Conservation (phyloP, 2,329 filamentous ascomycete genomes). For the Seiridium cupressi region DNA sequence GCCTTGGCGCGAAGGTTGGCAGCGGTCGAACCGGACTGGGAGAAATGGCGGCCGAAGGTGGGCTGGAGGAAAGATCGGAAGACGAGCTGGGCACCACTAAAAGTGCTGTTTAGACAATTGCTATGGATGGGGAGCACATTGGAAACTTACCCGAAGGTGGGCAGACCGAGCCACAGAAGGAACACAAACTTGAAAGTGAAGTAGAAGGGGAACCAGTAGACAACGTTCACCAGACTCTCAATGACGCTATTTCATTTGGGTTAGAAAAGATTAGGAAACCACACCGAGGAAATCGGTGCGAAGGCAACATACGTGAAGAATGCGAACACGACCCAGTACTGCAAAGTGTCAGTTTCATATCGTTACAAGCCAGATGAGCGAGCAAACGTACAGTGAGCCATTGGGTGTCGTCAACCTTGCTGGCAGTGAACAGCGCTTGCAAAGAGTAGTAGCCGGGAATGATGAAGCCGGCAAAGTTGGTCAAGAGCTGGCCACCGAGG, state of each 20-base stretch:
- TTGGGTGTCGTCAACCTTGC: constrained; percentile 78
- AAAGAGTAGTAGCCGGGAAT: constrained; percentile 85
- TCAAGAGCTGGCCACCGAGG: constrained; percentile 83
- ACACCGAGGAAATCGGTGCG: too few relatives aligned
- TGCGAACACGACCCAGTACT: constrained; percentile 88
- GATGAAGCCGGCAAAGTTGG: constrained; percentile 81
- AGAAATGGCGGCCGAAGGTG: constrained; percentile 90
- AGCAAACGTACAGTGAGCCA: constrained; percentile 65
- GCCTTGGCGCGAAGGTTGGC: constrained; percentile 84
- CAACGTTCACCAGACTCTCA: constrained; percentile 79
- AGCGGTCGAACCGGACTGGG: constrained; percentile 66
- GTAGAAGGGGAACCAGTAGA: constrained; percentile 99
- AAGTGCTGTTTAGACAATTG: constrained; percentile 11
- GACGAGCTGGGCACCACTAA: constrained; percentile 88
- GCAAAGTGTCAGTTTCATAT: constrained; percentile 27
- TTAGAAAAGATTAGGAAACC: neutral
- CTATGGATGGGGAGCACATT: constrained; percentile 7
- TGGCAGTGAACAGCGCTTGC: constrained; percentile 68
- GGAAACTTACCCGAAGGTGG: constrained; percentile 77
- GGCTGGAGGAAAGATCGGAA: constrained; percentile 96
- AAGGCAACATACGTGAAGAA: constrained; percentile 63
- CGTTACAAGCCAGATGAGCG: neutral
- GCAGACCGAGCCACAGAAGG: constrained; percentile 95
- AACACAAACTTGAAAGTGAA: constrained; percentile 99
- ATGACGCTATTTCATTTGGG: constrained; percentile 50